A percentile compares a stretch with the other conserved stretches of the same genome.
Evolutionary conservation across 305 asterid genomes (phyloP).

Genomic region (Striga hermonthica): DNA sequence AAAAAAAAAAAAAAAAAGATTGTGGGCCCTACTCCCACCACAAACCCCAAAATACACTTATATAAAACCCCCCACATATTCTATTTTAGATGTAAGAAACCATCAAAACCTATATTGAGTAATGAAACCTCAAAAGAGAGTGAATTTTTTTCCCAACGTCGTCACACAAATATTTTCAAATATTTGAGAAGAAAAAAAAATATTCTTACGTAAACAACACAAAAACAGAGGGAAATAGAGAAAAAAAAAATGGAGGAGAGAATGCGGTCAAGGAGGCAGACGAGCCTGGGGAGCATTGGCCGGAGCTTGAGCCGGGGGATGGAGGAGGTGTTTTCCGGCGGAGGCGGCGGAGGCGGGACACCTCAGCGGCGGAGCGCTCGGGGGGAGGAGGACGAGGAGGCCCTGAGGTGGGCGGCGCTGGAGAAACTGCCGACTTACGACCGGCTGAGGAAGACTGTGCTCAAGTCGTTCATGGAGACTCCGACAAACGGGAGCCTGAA

Average conservation of each 20-base stretch:
- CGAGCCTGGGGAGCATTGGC: constrained; percentile 37
- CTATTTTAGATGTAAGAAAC: no score
- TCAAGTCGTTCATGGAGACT: constrained; percentile 49
- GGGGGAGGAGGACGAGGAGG: constrained; percentile 75
- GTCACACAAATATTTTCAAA: no score
- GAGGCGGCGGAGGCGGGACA: constrained; percentile 7
- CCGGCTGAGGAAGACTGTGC: constrained; percentile 54
- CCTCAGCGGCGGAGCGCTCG: constrained; percentile 39
- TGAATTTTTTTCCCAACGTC: no score
- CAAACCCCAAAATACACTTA: no score
- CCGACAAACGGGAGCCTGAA: constrained; percentile 36
- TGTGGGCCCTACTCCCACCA: no score
- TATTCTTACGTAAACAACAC: not conserved
- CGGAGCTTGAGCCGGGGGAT: constrained; percentile 42
- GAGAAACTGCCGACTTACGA: constrained; percentile 83
- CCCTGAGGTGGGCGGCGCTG: constrained; percentile 80
- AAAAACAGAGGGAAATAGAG: not conserved
- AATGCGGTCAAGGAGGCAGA: constrained; percentile 35
- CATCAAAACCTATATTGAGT: no score
- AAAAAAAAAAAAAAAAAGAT: no score
- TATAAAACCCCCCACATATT: no score
- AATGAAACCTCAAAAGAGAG: no score
- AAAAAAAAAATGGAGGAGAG: constrained; percentile 37
- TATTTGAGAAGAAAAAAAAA: no score
- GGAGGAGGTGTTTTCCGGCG: constrained; percentile 60